Percentiles rank a stretch among this genome's conserved stretches.
phyloP scores from a whole-genome alignment of 225 moss, liverwort and hornwort genomes.

The Ulota crispa region DNA sequence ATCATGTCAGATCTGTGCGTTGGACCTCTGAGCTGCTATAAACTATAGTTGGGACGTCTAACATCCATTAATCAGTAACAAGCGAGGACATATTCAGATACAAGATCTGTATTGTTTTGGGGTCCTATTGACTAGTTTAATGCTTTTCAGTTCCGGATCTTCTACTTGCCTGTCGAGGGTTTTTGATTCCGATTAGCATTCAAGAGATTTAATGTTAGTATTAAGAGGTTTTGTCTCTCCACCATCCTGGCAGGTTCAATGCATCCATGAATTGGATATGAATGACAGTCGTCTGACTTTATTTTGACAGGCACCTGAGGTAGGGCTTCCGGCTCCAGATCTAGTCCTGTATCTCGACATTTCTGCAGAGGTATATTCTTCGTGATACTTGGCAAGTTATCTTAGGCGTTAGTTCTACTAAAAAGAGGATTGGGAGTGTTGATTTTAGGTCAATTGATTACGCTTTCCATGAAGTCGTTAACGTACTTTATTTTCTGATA shows the following conservation, averaged over 20 bases:
- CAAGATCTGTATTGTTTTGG: background rate
- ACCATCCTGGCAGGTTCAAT: background rate
- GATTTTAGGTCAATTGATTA: background rate
- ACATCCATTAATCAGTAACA: background rate
- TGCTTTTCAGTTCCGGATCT: background rate
- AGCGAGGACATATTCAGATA: background rate
- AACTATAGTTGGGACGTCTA: background rate
- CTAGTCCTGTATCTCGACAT: constrained; percentile 91
- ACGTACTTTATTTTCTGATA: background rate
- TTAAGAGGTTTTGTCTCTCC: background rate
- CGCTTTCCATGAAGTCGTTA: background rate
- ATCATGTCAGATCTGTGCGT: background rate
- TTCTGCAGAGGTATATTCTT: constrained; percentile 66
- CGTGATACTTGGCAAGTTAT: background rate
- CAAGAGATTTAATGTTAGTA: background rate
- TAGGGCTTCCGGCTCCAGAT: constrained; percentile 88
- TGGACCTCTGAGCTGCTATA: background rate
- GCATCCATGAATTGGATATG: background rate
- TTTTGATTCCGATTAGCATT: background rate
- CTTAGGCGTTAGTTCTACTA: background rate
- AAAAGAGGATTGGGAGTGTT: background rate
- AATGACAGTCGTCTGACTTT: background rate
- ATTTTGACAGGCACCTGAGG: constrained; percentile 70
- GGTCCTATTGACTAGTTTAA: background rate
- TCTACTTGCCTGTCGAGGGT: background rate